Percentiles rank a stretch among this genome's conserved stretches.
These are phyloP conservation scores for Phialemoniopsis sp. DNA, from an alignment of 2,329 filamentous ascomycete species.

Conservation along the genomic window DNA sequence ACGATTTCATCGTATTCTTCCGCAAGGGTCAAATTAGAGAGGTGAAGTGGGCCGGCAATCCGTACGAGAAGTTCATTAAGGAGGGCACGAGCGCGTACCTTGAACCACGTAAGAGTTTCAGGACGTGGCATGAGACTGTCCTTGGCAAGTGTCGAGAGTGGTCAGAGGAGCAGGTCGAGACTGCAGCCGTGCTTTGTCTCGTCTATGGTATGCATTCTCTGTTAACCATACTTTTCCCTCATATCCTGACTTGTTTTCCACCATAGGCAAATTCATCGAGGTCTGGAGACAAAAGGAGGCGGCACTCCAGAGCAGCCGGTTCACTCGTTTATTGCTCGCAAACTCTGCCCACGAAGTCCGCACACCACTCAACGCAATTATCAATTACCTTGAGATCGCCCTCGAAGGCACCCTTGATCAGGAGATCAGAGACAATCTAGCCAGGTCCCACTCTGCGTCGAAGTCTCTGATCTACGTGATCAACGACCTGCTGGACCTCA, in stretches of 20 bases:
- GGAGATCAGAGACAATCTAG: conserved; percentile 80
- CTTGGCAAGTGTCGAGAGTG: conserved; percentile 81
- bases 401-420: conserved; percentile 74
- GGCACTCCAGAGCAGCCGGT: conserved; percentile 73
- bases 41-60: conserved; percentile 84
- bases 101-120: conserved; percentile 77
- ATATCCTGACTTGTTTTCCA: not conserved
- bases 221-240: not conserved
- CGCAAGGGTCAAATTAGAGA: conserved; percentile 71
- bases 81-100: conserved; percentile 70
- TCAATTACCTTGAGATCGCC: conserved; percentile 91
- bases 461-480: conserved; percentile 93
- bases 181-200: conserved; percentile 79
- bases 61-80: conserved; percentile 73
- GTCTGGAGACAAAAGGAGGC: conserved; percentile 91
- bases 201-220: conserved; percentile 64
- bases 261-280: conserved; percentile 70
- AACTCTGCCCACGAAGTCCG: conserved; percentile 92
- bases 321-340: conserved; percentile 74
- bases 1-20: conserved; percentile 89
- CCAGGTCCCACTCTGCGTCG: conserved; percentile 83
- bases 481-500: conserved; percentile 84
- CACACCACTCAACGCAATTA: conserved; percentile 87
- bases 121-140: conserved; percentile 76
- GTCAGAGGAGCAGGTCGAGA: conserved; percentile 86